These are phyloP conservation scores for Aspergillus alliaceus DNA, from an alignment of 2,329 filamentous ascomycete species.

Conservation along the genomic window DNA sequence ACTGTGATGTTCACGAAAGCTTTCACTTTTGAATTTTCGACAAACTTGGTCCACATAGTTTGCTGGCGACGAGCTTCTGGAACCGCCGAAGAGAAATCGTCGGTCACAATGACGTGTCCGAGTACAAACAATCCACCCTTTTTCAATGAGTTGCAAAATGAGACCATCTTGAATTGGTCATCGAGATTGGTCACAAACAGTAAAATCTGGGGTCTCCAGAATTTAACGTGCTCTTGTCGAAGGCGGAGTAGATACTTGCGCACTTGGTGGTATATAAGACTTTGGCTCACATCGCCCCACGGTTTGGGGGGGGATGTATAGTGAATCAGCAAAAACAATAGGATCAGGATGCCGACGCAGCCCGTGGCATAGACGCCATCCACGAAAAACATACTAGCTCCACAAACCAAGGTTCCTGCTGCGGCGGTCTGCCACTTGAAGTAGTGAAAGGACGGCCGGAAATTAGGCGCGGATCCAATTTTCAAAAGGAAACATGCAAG, in stretches of 20 bases:
- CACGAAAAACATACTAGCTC: constrained; percentile 85
- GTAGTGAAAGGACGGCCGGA: constrained; percentile 82
- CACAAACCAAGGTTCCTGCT: constrained; percentile 71
- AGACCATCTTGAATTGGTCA: constrained; percentile 78
- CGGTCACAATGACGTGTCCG: constrained; percentile 82
- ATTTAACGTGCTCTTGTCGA: constrained; percentile 86
- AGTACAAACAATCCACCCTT: constrained; percentile 84
- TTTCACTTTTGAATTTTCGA: constrained; percentile 83
- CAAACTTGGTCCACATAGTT: constrained; percentile 79
- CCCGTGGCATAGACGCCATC: constrained; percentile 76
- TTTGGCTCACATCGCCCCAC: constrained; percentile 89
- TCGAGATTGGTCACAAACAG: constrained; percentile 80
- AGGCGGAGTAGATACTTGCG: constrained; percentile 83
- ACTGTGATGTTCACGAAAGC: constrained; percentile 86
- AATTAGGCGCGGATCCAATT: constrained; percentile 84
- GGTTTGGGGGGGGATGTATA: constrained; percentile 82
- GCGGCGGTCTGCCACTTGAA: constrained; percentile 85
- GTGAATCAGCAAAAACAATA: constrained; percentile 82
- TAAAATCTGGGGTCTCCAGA: constrained; percentile 87
- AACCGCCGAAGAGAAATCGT: constrained; percentile 76
- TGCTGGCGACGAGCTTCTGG: constrained; percentile 81
- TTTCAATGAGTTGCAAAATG: constrained; percentile 89
- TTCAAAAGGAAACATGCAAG: constrained; percentile 83
- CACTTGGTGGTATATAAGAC: constrained; percentile 84
- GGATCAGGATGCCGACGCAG: constrained; percentile 70